Evolutionary conservation across 2,329 filamentous ascomycete genomes (phyloP).

Genomic region (Ophiostoma himal-ulmi): DNA sequence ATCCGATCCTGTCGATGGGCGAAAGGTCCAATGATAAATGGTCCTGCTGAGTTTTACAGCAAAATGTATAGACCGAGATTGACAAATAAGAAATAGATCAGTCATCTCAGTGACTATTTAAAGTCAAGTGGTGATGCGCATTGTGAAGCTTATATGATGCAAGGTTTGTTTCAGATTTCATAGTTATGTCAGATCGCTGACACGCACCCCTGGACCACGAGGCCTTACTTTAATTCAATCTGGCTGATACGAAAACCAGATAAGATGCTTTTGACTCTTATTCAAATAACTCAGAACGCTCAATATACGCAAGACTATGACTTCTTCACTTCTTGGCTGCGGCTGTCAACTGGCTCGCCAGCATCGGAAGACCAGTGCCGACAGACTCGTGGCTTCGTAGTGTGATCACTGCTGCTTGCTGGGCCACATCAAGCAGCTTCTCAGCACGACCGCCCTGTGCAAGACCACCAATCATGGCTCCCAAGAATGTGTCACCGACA

Average conservation of each 20-base stretch:
- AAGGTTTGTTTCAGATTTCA: slow-evolving; percentile 16
- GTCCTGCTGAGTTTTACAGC: too few species aligned
- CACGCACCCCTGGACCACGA: background rate
- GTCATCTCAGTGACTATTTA: background rate
- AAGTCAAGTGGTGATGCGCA: background rate
- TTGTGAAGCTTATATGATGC: slow-evolving; percentile 21
- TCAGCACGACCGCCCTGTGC: slow-evolving; percentile 52
- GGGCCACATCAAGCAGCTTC: slow-evolving; percentile 69
- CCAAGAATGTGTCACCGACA: slow-evolving; percentile 87
- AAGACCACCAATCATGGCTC: slow-evolving; percentile 74
- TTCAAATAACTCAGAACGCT: background rate
- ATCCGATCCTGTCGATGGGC: background rate
- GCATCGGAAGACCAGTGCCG: slow-evolving; percentile 27
- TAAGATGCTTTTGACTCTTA: background rate
- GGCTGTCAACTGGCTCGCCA: slow-evolving; percentile 27
- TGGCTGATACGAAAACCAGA: background rate
- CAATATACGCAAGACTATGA: background rate
- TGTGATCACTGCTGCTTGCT: slow-evolving; percentile 72
- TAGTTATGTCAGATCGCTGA: background rate
- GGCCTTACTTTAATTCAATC: background rate
- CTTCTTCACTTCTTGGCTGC: slow-evolving; percentile 18
- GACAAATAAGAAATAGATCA: too few species aligned
- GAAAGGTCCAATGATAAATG: background rate
- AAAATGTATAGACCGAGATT: too few species aligned
- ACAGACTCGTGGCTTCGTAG: slow-evolving; percentile 71